Evolutionary conservation across 2,329 filamentous ascomycete species (phyloP), one percentile per base, ranked within the genome.

Genomic region (Colletotrichum sp.): DNA sequence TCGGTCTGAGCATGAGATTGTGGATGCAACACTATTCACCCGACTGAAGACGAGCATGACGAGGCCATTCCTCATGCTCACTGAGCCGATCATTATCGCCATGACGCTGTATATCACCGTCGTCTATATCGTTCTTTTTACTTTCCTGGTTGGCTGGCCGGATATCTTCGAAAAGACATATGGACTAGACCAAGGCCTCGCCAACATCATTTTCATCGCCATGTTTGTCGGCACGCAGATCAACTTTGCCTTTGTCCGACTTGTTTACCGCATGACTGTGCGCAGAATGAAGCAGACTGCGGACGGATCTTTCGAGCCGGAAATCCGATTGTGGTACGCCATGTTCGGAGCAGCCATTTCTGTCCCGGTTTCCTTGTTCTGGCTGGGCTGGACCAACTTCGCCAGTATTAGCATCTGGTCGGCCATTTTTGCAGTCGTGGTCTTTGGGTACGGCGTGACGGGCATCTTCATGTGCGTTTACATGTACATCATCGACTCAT

Each of bases 1-100:
- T 83, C 85, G 87, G 66, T 92, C 92, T 11, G 89, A 91, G 8
- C 92, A 93, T 69, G 92, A 94, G 80, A 89, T 88, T 66, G 80
- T 90, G 5, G 75, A 76, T 6, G 77, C 78, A 76, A 84, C 90
- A 61, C 85, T 89, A 51, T 90, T 90, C 6, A 89, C 93, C 62
- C 79, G 84, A 4, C 81, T 84, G 13, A 88, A 86, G 1, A 80
- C 89, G 13, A 79, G 88, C 54, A 84, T 84, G 76, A 82, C 82
- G 4, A 78, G 86, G 0, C 86, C 86, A 0, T 87, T 85, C 29
- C 70, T 81, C 27, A 83, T 85, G 79, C 66, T 82, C 1, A 81
- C 79, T 0, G 84, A 85, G 61, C 83, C 82, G 0, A 84, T 84
- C 36, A 84, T 84, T 11, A 77, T 85, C 8, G 80, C 86, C 7